Evolutionary conservation across 768 basidiomycete genomes (phyloP).

Genomic region (Clitopilus hobsonii): DNA sequence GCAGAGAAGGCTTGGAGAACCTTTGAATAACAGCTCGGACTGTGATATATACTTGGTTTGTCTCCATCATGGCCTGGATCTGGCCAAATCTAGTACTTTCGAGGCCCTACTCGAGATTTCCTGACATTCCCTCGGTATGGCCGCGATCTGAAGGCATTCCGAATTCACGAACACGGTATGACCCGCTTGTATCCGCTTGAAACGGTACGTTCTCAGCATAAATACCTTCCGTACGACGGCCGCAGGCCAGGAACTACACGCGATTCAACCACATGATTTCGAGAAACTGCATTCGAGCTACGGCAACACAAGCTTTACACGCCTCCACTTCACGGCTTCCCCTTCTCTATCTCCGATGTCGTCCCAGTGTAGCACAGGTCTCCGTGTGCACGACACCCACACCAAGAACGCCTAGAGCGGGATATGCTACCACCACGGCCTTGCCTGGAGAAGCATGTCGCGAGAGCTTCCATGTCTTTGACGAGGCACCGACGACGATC

Average conservation of each 20-base stretch:
- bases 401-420: neutral
- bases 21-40: neutral
- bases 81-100: neutral
- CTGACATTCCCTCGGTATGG: neutral
- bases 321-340: neutral
- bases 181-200: neutral
- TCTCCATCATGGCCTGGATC: too few species aligned
- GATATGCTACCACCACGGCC: neutral
- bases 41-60: too few species aligned
- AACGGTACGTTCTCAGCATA: neutral
- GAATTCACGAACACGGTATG: neutral
- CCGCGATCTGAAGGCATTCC: neutral
- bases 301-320: neutral
- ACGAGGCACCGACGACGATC: slow-evolving; percentile 9
- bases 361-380: slow-evolving; percentile 3
- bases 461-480: slow-evolving; percentile 7
- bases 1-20: neutral
- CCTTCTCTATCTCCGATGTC: slow-evolving; percentile 1
- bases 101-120: neutral
- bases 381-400: too few species aligned
- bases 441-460: slow-evolving; percentile 3
- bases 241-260: neutral
- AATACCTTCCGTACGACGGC: neutral
- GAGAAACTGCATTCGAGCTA: neutral
- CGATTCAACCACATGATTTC: neutral